Conservation (phyloP, 257 asterid species). For the Rauvolfia tetraphylla region DNA sequence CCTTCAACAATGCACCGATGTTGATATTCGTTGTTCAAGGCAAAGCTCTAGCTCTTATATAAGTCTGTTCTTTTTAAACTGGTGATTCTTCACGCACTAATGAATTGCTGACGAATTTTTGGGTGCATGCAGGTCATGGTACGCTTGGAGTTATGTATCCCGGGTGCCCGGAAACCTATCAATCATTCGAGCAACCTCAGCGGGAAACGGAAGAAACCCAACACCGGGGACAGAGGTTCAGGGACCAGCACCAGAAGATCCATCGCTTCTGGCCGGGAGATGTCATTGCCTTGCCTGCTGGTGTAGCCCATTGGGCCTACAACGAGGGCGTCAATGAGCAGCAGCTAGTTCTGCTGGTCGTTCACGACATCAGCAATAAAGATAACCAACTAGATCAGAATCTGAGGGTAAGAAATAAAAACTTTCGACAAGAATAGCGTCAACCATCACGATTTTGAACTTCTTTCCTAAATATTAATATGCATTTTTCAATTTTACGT, state of each 20-base stretch:
- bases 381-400: slow-evolving; percentile 56
- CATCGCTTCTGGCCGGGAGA: slow-evolving; percentile 42
- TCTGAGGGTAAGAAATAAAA: slow-evolving; percentile 35
- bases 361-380: slow-evolving; percentile 48
- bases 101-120: too few relatives aligned
- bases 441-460: neutral
- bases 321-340: slow-evolving; percentile 37
- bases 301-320: slow-evolving; percentile 49
- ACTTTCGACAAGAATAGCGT: neutral
- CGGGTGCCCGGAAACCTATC: slow-evolving; percentile 28
- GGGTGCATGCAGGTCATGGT: slow-evolving; percentile 16
- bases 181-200: neutral
- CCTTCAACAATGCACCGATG: slow-evolving; percentile 17
- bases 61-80: neutral
- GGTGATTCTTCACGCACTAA: neutral
- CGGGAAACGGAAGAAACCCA: neutral
- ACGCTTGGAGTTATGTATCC: slow-evolving; percentile 9
- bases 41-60: too few relatives aligned
- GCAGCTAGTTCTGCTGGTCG: slow-evolving; percentile 39
- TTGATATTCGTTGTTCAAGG: slow-evolving; percentile 17
- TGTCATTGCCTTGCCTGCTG: slow-evolving; percentile 49
- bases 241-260: slow-evolving; percentile 51
- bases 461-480: neutral
- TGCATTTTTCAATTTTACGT: neutral
- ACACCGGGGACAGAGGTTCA: neutral